Evolutionary conservation across 2,329 filamentous ascomycete genomes (phyloP).

Genomic region (Boeremia exigua): DNA sequence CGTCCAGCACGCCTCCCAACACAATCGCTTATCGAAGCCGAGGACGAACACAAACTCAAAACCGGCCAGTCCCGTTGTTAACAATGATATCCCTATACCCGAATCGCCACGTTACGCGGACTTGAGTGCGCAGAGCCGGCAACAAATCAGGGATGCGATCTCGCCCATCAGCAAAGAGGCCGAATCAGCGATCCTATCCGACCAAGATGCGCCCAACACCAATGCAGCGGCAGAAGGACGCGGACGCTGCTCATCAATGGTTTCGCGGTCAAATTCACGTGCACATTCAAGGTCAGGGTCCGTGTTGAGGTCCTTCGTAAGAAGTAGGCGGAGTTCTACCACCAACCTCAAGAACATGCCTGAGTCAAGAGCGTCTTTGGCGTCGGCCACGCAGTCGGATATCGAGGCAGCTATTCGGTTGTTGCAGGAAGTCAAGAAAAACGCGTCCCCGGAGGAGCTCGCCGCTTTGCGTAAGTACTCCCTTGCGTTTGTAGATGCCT

Average conservation of each 20-base stretch:
- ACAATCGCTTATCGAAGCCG: slow-evolving; percentile 44
- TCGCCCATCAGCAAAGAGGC: slow-evolving; percentile 37
- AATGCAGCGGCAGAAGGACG: slow-evolving; percentile 33
- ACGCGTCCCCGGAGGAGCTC: slow-evolving; percentile 55
- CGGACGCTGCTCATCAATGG: slow-evolving; percentile 30
- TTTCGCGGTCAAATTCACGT: slow-evolving; percentile 38
- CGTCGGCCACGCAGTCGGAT: slow-evolving; percentile 48
- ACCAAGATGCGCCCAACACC: slow-evolving; percentile 28
- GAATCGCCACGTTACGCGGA: slow-evolving; percentile 34
- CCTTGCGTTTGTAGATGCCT: background rate
- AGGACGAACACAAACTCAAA: slow-evolving; percentile 46
- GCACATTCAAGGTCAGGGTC: slow-evolving; percentile 35
- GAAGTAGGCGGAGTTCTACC: slow-evolving; percentile 17
- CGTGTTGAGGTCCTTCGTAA: slow-evolving; percentile 27
- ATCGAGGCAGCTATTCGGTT: slow-evolving; percentile 54
- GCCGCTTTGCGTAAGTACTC: slow-evolving; percentile 49
- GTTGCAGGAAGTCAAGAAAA: slow-evolving; percentile 56
- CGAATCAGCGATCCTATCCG: slow-evolving; percentile 18
- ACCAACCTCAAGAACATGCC: slow-evolving; percentile 31
- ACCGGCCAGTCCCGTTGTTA: slow-evolving; percentile 16
- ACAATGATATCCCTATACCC: slow-evolving; percentile 31
- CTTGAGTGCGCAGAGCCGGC: slow-evolving; percentile 34
- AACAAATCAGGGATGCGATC: slow-evolving; percentile 38
- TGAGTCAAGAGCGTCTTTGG: slow-evolving; percentile 40
- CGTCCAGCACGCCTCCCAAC: slow-evolving; percentile 31